These are phyloP conservation scores for Syzygium jambos DNA, from an alignment of 345 rosid genomes.

Conservation along the genomic window DNA sequence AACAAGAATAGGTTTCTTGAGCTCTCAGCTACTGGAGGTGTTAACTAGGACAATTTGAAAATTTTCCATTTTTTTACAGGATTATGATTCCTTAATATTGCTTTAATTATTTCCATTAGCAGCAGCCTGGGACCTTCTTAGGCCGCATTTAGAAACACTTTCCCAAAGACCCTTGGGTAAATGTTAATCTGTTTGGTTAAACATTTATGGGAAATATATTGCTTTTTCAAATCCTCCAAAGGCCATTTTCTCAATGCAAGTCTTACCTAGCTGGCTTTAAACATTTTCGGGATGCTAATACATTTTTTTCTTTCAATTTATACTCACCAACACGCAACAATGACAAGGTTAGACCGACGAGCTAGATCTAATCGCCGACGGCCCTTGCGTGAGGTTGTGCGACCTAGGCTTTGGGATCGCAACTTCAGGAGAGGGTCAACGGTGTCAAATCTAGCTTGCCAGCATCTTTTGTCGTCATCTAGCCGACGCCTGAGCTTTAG, in stretches of 20 bases:
- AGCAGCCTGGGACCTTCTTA: background rate
- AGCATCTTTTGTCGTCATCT: background rate
- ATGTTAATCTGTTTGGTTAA: background rate
- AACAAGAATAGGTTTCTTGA: background rate
- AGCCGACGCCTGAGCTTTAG: background rate
- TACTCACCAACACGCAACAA: no score
- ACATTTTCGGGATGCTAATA: no score
- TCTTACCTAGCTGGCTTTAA: no score
- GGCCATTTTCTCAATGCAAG: background rate
- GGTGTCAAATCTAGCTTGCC: background rate
- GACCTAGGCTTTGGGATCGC: no score
- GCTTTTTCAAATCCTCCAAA: background rate
- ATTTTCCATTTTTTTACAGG: background rate
- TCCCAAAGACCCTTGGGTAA: background rate
- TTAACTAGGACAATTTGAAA: background rate
- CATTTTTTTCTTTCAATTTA: no score
- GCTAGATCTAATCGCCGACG: background rate
- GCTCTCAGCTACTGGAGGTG: background rate
- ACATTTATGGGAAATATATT: background rate
- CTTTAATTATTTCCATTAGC: background rate
- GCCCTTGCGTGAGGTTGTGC: background rate
- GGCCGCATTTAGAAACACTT: background rate
- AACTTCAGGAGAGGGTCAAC: no score
- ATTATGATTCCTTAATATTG: no score
- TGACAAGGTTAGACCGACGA: background rate